A percentile compares a stretch with the other conserved stretches of the same genome.
These are phyloP conservation scores for Edaphochlamys debaryana DNA, from an alignment of 139 green algal genomes.

Conservation along the genomic window DNA sequence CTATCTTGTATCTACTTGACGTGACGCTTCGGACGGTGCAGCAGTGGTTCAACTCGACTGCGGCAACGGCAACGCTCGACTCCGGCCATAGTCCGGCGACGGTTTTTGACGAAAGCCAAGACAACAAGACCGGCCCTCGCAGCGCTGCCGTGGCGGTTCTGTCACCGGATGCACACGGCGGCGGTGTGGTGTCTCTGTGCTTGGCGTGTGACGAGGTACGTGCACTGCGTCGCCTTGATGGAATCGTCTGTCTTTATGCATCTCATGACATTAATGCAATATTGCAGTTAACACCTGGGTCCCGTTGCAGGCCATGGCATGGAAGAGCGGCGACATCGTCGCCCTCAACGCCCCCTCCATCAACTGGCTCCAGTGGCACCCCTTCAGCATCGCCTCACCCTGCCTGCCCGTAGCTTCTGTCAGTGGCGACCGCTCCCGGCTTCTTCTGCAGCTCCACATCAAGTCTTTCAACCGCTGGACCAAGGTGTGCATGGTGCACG, in stretches of 20 bases:
- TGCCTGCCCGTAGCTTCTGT: too few species aligned
- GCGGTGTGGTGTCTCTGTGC: neutral
- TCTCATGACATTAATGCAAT: too few species aligned
- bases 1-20: constrained; percentile 33
- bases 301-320: neutral
- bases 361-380: too few species aligned
- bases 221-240: too few species aligned
- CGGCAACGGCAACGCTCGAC: too few species aligned
- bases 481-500: neutral
- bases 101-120: too few species aligned
- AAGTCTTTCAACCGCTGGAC: constrained; percentile 29
- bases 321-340: neutral
- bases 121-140: neutral
- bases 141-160: neutral
- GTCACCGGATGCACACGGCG: neutral
- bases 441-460: constrained; percentile 20
- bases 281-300: too few species aligned
- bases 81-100: too few species aligned
- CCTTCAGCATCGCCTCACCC: neutral
- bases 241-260: too few species aligned
- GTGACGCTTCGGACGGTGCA: constrained; percentile 21
- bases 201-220: constrained; percentile 4
- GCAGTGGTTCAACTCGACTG: constrained; percentile 30
- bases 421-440: too few species aligned
- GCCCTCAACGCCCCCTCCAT: neutral